Conservation (phyloP, 2,329 filamentous ascomycete genomes). For the Plectosphaerella sp. region DNA sequence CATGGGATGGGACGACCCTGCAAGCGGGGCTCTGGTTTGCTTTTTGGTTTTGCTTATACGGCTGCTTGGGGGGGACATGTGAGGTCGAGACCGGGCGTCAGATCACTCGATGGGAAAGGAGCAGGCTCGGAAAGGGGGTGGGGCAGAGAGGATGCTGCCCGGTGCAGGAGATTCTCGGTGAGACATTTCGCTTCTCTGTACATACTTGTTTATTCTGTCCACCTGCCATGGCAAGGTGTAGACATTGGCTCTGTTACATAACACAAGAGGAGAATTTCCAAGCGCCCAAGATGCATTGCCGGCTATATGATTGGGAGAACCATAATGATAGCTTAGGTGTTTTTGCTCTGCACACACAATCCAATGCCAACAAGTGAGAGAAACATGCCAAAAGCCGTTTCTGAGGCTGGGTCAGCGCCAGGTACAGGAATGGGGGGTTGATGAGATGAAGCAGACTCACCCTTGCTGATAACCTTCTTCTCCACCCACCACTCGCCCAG, state of each 20-base stretch:
- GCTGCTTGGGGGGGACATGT: not conserved
- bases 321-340: not conserved
- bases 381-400: slow-evolving; percentile 79
- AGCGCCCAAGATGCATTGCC: too few relatives aligned
- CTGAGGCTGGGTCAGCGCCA: slow-evolving; percentile 33
- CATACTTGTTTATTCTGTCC: not conserved
- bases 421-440: not conserved
- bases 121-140: not conserved
- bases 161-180: not conserved
- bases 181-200: not conserved
- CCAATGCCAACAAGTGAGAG: slow-evolving; percentile 77
- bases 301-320: not conserved
- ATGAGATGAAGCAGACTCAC: slow-evolving; percentile 40
- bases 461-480: slow-evolving; percentile 79
- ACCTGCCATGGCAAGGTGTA: too few relatives aligned
- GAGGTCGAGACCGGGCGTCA: too few relatives aligned
- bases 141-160: not conserved
- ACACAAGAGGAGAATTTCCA: not conserved
- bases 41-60: not conserved
- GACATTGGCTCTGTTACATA: not conserved
- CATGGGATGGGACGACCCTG: not conserved
- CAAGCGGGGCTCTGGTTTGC: not conserved
- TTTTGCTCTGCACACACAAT: slow-evolving; percentile 72
- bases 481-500: slow-evolving; percentile 94
- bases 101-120: too few relatives aligned